Evolutionary conservation across 2,329 filamentous ascomycete species (phyloP).

Genomic region (Calonectria pseudoreteaudii): DNA sequence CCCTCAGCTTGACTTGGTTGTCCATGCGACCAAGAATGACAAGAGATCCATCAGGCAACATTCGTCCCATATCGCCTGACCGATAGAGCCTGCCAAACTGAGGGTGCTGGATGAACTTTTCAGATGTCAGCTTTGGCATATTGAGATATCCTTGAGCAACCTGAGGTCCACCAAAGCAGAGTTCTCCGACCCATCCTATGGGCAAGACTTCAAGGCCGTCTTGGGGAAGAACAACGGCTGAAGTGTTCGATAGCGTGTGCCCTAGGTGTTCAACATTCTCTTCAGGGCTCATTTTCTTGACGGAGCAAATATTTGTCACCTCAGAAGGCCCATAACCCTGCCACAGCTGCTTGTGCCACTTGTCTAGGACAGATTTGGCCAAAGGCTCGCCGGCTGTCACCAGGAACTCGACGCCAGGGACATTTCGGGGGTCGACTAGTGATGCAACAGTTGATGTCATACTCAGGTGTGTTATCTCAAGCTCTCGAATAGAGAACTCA

Average conservation of each 20-base stretch:
- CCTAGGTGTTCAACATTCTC: constrained; percentile 84
- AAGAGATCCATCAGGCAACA: constrained; percentile 82
- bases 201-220: constrained; percentile 68
- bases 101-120: constrained; percentile 78
- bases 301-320: constrained; percentile 88
- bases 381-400: constrained; percentile 86
- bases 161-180: constrained; percentile 89
- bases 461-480: constrained; percentile 82
- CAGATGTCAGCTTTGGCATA: constrained; percentile 68
- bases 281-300: constrained; percentile 69
- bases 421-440: constrained; percentile 74
- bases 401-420: constrained; percentile 79
- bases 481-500: constrained; percentile 71
- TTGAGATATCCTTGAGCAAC: constrained; percentile 81
- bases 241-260: constrained; percentile 79
- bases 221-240: constrained; percentile 71
- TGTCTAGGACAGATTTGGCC: constrained; percentile 75
- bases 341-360: constrained; percentile 78
- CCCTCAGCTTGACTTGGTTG: constrained; percentile 84
- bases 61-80: constrained; percentile 83
- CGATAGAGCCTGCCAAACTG: constrained; percentile 80
- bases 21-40: constrained; percentile 80
- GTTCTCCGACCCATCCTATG: constrained; percentile 79
- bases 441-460: constrained; percentile 88
- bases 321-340: constrained; percentile 89